These are phyloP conservation scores for Asterella californica DNA, from an alignment of 225 moss, liverwort and hornwort genomes.

Conservation along the genomic window DNA sequence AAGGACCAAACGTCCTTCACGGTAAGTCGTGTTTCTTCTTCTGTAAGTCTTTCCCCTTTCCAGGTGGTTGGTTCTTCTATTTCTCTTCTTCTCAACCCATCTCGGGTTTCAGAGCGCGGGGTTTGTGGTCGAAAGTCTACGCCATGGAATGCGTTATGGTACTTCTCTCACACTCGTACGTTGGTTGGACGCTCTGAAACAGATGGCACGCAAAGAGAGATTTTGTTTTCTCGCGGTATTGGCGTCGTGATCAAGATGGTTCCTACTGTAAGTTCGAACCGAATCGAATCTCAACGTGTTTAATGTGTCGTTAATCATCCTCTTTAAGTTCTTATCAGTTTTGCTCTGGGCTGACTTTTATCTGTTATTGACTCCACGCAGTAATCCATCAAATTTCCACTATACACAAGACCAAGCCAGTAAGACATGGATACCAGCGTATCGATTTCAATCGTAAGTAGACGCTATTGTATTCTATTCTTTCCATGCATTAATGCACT, in stretches of 20 bases:
- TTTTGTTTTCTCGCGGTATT: slow-evolving; percentile 65
- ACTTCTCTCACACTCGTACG: background rate
- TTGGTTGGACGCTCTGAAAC: background rate
- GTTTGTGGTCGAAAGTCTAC: no score
- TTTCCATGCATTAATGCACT: background rate
- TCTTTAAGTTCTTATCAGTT: background rate
- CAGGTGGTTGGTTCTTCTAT: no score
- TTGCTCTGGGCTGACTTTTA: background rate
- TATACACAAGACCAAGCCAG: slow-evolving; percentile 49
- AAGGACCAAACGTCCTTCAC: no score
- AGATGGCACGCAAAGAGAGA: slow-evolving; percentile 68
- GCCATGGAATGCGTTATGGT: no score
- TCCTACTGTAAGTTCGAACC: slow-evolving; percentile 59
- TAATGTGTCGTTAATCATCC: background rate
- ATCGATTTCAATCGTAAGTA: slow-evolving; percentile 65
- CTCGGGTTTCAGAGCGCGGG: no score
- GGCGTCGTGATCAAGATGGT: slow-evolving; percentile 78
- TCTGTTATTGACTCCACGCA: slow-evolving; percentile 30
- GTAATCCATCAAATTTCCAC: slow-evolving; percentile 56
- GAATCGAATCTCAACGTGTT: background rate
- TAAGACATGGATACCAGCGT: slow-evolving; percentile 52
- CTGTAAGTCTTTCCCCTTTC: no score
- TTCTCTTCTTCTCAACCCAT: no score
- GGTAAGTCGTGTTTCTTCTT: no score
- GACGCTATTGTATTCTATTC: background rate